Base-by-base conservation (phyloP, 371 early-diverging fungal species). In the Fennellomyces sp. region DNA sequence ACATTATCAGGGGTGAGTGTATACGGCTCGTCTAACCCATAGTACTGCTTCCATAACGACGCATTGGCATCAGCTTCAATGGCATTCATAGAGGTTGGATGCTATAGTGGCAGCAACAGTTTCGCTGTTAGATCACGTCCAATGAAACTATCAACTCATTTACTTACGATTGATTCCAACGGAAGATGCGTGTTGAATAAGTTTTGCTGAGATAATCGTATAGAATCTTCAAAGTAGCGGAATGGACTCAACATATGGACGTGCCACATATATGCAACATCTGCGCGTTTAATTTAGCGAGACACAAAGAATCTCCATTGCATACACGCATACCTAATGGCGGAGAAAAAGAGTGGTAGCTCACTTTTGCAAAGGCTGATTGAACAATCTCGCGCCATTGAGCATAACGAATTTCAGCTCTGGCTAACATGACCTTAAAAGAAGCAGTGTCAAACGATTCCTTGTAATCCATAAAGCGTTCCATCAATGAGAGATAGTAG, bases 191-290 rank as follows among this genome's bases (percentile, higher is more conserved):
- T 58, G 5, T 35, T 15, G 42, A 48, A 35, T 6, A 35, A 27
- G 5, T 49, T 13, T 5, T 21, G 11, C 30, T 26, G 49, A 28
- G 61, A 64, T 19, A 57, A 60, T 47, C 70, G 63, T 31, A 65
- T 60, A 39, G 72, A 38, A 58, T 76, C 76, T 42, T 76, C 76
- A 42, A 68, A 64, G 50, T 73, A 76, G 13, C 71, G 70, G 31
- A 65, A 76, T 1, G 76, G 76, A 3, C 68, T 62, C 33, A 76
- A 41, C 73, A 73, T 70, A 33, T 76, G 76, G 15, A 70, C 70
- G 45, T 67, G 73, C 76, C 76, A 76, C 58, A 76, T 64, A 47
- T 67, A 53, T 5, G 70, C 73, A 29, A 76, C 63, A 73, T 76
- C 76, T 76, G n/a, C n/a, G n/a, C n/a, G n/a, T n/a, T n/a, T n/a